phyloP scores from a whole-genome alignment of 148 eudicot species.

The Heliosperma pusillum region DNA sequence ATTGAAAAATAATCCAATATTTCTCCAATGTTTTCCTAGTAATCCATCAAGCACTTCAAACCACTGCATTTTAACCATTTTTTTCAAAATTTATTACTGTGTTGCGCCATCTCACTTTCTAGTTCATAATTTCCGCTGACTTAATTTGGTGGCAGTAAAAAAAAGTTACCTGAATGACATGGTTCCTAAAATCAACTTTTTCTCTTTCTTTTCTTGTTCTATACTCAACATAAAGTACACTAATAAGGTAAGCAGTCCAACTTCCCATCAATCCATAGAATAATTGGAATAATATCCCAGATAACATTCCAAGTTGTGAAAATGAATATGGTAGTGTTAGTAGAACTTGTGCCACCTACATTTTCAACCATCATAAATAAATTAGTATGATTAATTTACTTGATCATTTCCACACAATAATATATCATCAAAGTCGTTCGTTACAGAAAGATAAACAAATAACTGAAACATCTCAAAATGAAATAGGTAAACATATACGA shows the following conservation, averaged over 20 bases:
- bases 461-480: not conserved
- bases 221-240: slow-evolving; percentile 68
- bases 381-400: not conserved
- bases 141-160: not conserved
- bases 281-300: slow-evolving; percentile 58
- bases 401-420: no score
- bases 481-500: no score
- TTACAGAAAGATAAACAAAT: not conserved
- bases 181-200: slow-evolving; percentile 66
- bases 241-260: slow-evolving; percentile 74
- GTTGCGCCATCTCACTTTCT: no score
- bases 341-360: slow-evolving; percentile 58
- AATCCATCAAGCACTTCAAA: slow-evolving; percentile 77
- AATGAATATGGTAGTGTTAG: slow-evolving; percentile 58
- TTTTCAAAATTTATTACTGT: not conserved
- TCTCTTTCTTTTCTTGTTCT: slow-evolving; percentile 71
- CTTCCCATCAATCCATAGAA: slow-evolving; percentile 68
- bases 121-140: not conserved
- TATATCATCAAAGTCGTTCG: no score
- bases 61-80: slow-evolving; percentile 46
- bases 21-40: slow-evolving; percentile 66
- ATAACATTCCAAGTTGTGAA: slow-evolving; percentile 61
- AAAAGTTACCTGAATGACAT: slow-evolving; percentile 59
- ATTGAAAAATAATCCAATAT: slow-evolving; percentile 59
- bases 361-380: not conserved